These are phyloP conservation scores for Podosphaera xanthii DNA, from an alignment of 2,329 filamentous ascomycete species.

Conservation along the genomic window DNA sequence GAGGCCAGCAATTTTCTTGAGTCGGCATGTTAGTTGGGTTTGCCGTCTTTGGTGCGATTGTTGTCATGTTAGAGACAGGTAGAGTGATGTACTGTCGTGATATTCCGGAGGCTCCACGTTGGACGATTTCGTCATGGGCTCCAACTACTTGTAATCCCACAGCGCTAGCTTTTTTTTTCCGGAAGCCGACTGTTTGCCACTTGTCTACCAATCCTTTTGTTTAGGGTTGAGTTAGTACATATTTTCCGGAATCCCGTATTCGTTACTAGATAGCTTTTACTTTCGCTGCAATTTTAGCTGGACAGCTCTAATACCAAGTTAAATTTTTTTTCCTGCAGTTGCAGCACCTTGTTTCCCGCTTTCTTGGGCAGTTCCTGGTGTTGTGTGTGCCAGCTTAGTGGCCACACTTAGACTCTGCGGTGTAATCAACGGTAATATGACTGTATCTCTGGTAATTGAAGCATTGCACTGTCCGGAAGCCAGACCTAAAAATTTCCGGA, in stretches of 20 bases:
- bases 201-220: background rate
- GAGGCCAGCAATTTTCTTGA: background rate
- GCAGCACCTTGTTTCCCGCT: background rate
- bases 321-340: background rate
- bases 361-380: background rate
- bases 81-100: background rate
- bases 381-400: background rate
- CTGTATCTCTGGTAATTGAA: background rate
- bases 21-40: background rate
- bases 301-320: background rate
- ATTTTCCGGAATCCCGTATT: background rate
- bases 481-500: background rate
- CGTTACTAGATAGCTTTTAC: background rate
- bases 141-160: background rate
- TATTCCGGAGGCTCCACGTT: background rate
- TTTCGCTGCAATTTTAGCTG: background rate
- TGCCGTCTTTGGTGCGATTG: background rate
- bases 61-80: background rate
- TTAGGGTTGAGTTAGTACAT: background rate
- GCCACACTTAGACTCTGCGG: background rate
- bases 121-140: background rate
- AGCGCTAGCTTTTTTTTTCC: background rate
- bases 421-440: background rate
- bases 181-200: background rate
- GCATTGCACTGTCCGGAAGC: background rate